Conservation (phyloP, 768 basidiomycete genomes). For the Gyrodon lividus region DNA sequence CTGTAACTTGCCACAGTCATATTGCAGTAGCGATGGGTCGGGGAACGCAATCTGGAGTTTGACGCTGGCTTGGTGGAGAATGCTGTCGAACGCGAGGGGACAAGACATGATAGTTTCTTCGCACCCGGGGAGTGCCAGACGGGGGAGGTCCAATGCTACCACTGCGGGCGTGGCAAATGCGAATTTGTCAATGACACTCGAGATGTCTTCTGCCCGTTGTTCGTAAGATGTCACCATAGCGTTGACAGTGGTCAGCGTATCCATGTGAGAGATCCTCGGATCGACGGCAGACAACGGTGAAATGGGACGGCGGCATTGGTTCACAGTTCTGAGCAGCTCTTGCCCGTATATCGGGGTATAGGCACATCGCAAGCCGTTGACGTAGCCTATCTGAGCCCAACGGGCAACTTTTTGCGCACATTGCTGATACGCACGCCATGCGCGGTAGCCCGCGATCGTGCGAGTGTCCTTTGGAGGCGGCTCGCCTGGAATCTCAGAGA, state of each 20-base stretch:
- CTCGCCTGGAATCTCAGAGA: constrained; percentile 54
- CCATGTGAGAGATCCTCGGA: constrained; percentile 38
- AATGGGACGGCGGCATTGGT: constrained; percentile 44
- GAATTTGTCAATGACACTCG: constrained; percentile 60
- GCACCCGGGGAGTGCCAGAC: constrained; percentile 53
- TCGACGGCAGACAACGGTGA: constrained; percentile 50
- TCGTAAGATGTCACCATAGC: constrained; percentile 62
- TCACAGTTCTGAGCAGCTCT: constrained; percentile 44
- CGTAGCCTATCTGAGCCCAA: constrained; percentile 69
- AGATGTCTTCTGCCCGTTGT: constrained; percentile 55
- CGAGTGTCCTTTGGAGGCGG: constrained; percentile 73
- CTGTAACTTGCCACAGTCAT: constrained; percentile 96
- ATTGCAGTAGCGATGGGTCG: constrained; percentile 84
- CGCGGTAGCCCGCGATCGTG: constrained; percentile 69
- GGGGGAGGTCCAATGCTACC: constrained; percentile 72
- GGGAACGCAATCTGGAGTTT: constrained; percentile 94
- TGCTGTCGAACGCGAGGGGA: constrained; percentile 56
- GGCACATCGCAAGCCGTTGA: constrained; percentile 73
- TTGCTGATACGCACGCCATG: constrained; percentile 47
- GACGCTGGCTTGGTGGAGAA: constrained; percentile 71
- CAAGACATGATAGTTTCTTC: constrained; percentile 28
- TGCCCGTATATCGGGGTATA: constrained; percentile 41
- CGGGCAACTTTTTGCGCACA: constrained; percentile 52
- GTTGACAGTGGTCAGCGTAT: constrained; percentile 42
- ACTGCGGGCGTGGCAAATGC: constrained; percentile 79